Conservation (phyloP, 202 grass and related monocot genomes). For the Cymbopogon flexuosus region DNA sequence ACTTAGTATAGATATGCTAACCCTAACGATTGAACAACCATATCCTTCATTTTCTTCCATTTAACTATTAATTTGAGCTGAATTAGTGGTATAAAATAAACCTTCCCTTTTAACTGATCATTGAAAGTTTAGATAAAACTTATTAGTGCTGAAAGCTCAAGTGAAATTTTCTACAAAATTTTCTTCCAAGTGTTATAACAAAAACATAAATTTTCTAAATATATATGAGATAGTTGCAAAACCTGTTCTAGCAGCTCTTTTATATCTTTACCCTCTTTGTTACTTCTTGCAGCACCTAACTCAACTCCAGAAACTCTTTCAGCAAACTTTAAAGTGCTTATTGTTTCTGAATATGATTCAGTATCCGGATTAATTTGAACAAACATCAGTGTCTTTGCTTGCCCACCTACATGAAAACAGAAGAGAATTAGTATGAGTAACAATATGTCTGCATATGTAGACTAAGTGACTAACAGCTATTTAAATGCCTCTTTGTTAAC, state of each 20-base stretch:
- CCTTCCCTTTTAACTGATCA: not conserved
- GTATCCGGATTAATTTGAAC: constrained; percentile 91
- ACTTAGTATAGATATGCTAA: not conserved
- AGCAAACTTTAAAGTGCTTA: constrained; percentile 98
- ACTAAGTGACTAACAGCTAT: not conserved
- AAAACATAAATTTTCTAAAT: not conserved
- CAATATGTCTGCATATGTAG: not conserved
- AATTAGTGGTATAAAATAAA: constrained; percentile 11
- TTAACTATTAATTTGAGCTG: not conserved
- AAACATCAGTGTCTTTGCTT: constrained; percentile 98
- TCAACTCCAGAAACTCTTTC: constrained; percentile 99
- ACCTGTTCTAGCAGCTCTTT: constrained; percentile 98
- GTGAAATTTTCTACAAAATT: not conserved
- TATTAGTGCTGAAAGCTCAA: not conserved
- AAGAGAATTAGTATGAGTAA: not conserved
- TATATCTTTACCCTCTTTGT: constrained; percentile 96
- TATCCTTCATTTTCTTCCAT: not conserved
- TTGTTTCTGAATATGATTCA: constrained; percentile 90
- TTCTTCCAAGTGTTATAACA: not conserved
- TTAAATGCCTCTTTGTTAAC: not conserved
- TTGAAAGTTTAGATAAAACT: not conserved
- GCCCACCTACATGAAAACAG: constrained; percentile 65
- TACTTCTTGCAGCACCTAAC: constrained; percentile 87
- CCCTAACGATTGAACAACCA: not conserved
- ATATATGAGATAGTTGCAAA: not conserved